Base-by-base conservation (phyloP, 139 green algal genomes). In the Chlamydomonas applanata region DNA sequence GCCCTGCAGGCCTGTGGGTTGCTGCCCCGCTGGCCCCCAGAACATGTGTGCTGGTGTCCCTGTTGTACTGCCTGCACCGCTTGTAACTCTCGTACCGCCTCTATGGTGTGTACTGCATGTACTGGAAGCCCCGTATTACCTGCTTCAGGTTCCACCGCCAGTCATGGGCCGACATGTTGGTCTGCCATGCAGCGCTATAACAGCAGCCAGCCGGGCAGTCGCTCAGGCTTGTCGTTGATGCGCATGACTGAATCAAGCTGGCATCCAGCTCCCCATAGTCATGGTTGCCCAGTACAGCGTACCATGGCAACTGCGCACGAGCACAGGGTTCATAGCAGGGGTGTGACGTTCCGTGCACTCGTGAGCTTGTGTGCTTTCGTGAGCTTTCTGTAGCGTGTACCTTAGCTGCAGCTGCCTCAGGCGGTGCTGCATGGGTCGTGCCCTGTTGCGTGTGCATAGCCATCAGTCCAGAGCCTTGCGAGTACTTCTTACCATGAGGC, bases 251-350 rank as follows among this genome's bases (percentile, higher is more conserved):
- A 19, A 52, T 3, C 4, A 35, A 46, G 2, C 34, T 53, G 65
- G 68, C 56, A 2, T 78, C 71, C 22, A 33, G 25, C 59, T 89
- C 83, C 0, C 79, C 81, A 61, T 91, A 88, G 46, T 88, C 86
- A 59, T 92, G 85, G 63, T 93, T 93, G 34, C 90, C 90, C 35
- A 93, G 68, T 22, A 91, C 84, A 0, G 81, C 81, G 71, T 91
- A 85, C 85, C 87, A 93, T n/a, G 78, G 83, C 0, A 93, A 77
- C 54, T 83, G 73, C 22, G 77, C 46, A n/a, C 3, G 27, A 4
- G 25, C 65, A 69, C 29, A 45, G 60, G 34, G 32, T 14, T 20
- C 1, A 13, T 4, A 14, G 52, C 22, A 27, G 54, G 53, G 40
- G 32, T 29, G 46, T 16, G 2, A n/a, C 3, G n/a, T 4, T 9